A percentile compares a stretch with the other conserved stretches of the same genome.
phyloP scores from a whole-genome alignment of 108 stramenopile species.

The Conticribra guillardii region DNA sequence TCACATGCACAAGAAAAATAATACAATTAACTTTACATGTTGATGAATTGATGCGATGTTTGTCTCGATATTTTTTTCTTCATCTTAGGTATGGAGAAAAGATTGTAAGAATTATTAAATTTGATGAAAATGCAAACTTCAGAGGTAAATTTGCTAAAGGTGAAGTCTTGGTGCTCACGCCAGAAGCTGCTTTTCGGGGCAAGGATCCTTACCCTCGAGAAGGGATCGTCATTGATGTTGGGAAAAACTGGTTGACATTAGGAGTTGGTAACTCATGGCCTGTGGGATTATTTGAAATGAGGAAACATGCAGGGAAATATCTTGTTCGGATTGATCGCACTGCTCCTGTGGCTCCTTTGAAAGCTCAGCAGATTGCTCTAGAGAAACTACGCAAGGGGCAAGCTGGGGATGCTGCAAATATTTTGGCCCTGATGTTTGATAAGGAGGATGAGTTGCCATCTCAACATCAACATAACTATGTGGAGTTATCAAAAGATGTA shows the following conservation, averaged over 20 bases:
- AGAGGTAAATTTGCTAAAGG: slow-evolving; percentile 58
- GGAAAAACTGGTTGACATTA: slow-evolving; percentile 52
- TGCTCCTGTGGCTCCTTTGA: slow-evolving; percentile 48
- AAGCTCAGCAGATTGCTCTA: slow-evolving; percentile 57
- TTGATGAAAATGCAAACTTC: slow-evolving; percentile 8
- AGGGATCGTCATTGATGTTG: slow-evolving; percentile 66
- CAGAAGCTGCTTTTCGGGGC: slow-evolving; percentile 32
- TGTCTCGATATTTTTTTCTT: too few relatives aligned
- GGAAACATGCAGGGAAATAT: slow-evolving; percentile 51
- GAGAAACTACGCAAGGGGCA: slow-evolving; percentile 46
- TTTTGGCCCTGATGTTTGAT: slow-evolving; percentile 32
- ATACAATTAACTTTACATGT: too few relatives aligned
- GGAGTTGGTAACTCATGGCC: slow-evolving; percentile 69
- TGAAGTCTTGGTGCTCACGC: slow-evolving; percentile 62
- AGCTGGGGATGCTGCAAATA: slow-evolving; percentile 48
- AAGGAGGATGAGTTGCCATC: neutral
- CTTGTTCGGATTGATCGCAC: slow-evolving; percentile 65
- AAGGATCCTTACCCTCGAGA: slow-evolving; percentile 52
- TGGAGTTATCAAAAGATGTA: slow-evolving; percentile 8
- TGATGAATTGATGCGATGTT: too few relatives aligned
- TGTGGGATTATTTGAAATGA: slow-evolving; percentile 64
- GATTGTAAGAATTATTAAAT: slow-evolving; percentile 50
- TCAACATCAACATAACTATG: neutral
- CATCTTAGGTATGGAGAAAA: slow-evolving; percentile 62
- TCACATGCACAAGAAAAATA: too few relatives aligned